phyloP scores from a whole-genome alignment of 2,329 filamentous ascomycete species.

The Xylaria sp. region DNA sequence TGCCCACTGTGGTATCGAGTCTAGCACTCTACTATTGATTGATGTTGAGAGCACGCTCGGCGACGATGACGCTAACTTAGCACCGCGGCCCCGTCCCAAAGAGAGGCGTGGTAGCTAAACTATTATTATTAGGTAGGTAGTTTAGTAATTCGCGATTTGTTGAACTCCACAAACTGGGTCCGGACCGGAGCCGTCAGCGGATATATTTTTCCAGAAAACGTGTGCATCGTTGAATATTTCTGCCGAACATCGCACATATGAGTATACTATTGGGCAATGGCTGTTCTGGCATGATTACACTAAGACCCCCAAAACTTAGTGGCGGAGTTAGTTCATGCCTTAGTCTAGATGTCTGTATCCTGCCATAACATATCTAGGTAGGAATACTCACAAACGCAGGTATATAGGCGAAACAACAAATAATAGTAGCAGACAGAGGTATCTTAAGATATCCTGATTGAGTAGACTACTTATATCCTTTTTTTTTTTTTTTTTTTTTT shows the following conservation, averaged over 20 bases:
- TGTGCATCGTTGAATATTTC: neutral
- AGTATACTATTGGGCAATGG: neutral
- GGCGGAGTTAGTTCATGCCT: neutral
- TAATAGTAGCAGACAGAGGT: no score
- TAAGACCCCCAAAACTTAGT: neutral
- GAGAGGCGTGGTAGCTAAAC: slow-evolving; percentile 2
- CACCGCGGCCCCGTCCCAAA: neutral
- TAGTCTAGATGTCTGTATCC: neutral
- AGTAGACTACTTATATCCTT: no score
- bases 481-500: no score
- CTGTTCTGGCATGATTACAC: neutral
- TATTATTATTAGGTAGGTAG: no score
- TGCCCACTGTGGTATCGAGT: neutral
- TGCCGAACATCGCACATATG: no score
- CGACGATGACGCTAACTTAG: neutral
- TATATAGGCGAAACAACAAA: no score
- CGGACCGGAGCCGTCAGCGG: slow-evolving; percentile 14
- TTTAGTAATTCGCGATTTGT: slow-evolving; percentile 7
- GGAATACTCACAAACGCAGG: neutral
- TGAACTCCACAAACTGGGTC: slow-evolving; percentile 19
- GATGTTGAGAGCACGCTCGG: neutral
- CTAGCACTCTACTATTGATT: neutral
- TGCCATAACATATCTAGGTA: no score
- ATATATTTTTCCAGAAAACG: slow-evolving; percentile 10
- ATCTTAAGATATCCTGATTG: no score